Percentiles rank a stretch among this genome's conserved stretches.
Conservation (phyloP, 2,329 filamentous ascomycete species). For the Trichoderma lentiforme region DNA sequence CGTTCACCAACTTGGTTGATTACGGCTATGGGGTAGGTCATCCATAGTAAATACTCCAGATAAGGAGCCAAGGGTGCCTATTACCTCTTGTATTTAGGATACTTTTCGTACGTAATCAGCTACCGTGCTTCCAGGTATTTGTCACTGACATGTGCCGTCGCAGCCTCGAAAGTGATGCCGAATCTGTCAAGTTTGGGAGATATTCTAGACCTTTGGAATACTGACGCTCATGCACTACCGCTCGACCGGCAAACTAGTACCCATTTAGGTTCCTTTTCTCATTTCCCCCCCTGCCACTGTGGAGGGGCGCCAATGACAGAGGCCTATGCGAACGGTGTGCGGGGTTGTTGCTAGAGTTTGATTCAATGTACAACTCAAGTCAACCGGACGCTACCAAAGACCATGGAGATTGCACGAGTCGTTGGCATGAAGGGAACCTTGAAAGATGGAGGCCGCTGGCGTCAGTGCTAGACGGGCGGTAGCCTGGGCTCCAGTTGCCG, state of each 20-base stretch:
- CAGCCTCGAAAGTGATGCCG: not conserved
- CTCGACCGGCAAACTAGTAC: not conserved
- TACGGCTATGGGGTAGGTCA: not conserved
- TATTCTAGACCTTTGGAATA: slow-evolving; percentile 5
- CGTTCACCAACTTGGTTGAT: not conserved
- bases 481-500: not conserved
- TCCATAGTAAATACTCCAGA: not conserved
- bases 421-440: not conserved
- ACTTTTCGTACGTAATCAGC: not conserved
- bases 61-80: not conserved
- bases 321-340: not conserved
- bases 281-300: not conserved
- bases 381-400: not conserved
- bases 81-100: not conserved
- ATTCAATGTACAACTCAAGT: not conserved
- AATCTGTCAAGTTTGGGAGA: not conserved
- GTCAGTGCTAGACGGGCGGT: not conserved
- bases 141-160: not conserved
- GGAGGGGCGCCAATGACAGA: slow-evolving; percentile 4
- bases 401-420: not conserved
- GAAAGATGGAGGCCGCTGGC: not conserved
- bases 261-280: not conserved
- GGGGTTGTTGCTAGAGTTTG: not conserved
- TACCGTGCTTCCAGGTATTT: not conserved
- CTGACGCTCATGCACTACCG: not conserved